Conservation (phyloP, 306 rosid genomes). For the Cicer pinnatifidum region DNA sequence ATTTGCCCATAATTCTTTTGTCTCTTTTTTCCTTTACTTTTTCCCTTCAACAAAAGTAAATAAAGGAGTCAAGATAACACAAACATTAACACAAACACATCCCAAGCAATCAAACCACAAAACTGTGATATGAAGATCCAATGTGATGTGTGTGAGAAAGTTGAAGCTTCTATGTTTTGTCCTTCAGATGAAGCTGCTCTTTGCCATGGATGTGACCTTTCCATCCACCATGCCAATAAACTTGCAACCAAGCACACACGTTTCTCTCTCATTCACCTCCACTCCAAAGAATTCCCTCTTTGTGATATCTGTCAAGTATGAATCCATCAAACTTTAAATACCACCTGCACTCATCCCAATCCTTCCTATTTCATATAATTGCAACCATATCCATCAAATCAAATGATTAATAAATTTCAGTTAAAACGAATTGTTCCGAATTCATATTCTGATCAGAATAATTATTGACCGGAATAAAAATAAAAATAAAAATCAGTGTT, state of each 20-base stretch:
- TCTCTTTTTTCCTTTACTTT: slow-evolving; percentile 35
- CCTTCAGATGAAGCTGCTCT: slow-evolving; percentile 94
- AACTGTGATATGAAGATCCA: slow-evolving; percentile 70
- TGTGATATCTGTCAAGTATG: slow-evolving; percentile 87
- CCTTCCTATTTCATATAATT: background rate
- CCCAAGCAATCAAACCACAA: background rate
- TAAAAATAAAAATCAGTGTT: too few relatives aligned
- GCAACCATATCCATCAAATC: background rate
- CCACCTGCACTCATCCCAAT: background rate
- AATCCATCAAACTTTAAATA: background rate
- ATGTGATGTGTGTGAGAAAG: slow-evolving; percentile 76
- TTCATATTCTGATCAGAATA: too few relatives aligned
- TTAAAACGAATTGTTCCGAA: too few relatives aligned
- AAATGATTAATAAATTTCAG: too few relatives aligned
- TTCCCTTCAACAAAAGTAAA: slow-evolving; percentile 7
- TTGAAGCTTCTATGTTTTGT: slow-evolving; percentile 71
- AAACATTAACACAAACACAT: slow-evolving; percentile 2
- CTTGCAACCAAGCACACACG: slow-evolving; percentile 76
- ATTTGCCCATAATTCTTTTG: slow-evolving; percentile 63
- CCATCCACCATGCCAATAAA: slow-evolving; percentile 85
- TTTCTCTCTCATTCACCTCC: slow-evolving; percentile 61
- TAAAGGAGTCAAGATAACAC: background rate
- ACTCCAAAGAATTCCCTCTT: slow-evolving; percentile 57
- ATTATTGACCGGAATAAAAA: too few relatives aligned
- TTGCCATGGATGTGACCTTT: slow-evolving; percentile 67